These are phyloP conservation scores for Dillenia suffruticosa DNA, from an alignment of 164 flowering plant genomes.

Conservation along the genomic window DNA sequence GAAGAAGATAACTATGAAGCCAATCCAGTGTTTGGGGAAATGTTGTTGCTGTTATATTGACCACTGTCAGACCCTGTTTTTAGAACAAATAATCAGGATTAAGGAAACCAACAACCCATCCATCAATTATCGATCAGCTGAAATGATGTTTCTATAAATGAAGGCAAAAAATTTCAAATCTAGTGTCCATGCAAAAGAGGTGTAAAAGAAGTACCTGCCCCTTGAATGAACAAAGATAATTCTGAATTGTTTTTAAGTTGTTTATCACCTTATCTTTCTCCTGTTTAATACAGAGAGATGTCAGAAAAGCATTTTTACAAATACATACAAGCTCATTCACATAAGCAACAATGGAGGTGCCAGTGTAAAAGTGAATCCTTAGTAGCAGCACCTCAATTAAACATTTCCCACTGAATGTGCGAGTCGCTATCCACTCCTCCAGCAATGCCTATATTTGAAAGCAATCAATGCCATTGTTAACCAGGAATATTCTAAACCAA, in stretches of 20 bases:
- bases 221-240: slow-evolving; percentile 89
- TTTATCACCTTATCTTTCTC: slow-evolving; percentile 66
- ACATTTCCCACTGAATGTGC: slow-evolving; percentile 56
- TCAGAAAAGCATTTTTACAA: background rate
- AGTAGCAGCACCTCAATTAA: slow-evolving; percentile 46
- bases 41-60: slow-evolving; percentile 84
- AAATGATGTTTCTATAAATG: background rate
- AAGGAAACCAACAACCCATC: slow-evolving; percentile 2
- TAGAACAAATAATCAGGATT: background rate
- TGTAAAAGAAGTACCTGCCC: slow-evolving; percentile 52
- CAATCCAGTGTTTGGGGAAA: slow-evolving; percentile 96
- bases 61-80: slow-evolving; percentile 82
- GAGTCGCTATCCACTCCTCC: slow-evolving; percentile 92
- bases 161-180: background rate
- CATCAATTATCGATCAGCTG: background rate
- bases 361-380: background rate
- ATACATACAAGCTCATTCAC: background rate
- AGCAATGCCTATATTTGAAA: slow-evolving; percentile 67
- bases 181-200: background rate
- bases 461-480: background rate
- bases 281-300: slow-evolving; percentile 28
- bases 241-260: slow-evolving; percentile 86
- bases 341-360: background rate
- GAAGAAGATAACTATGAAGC: slow-evolving; percentile 89
- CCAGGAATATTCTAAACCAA: background rate